Conservation (phyloP, 352 stramenopile species). For the Phytopythium helicoides region DNA sequence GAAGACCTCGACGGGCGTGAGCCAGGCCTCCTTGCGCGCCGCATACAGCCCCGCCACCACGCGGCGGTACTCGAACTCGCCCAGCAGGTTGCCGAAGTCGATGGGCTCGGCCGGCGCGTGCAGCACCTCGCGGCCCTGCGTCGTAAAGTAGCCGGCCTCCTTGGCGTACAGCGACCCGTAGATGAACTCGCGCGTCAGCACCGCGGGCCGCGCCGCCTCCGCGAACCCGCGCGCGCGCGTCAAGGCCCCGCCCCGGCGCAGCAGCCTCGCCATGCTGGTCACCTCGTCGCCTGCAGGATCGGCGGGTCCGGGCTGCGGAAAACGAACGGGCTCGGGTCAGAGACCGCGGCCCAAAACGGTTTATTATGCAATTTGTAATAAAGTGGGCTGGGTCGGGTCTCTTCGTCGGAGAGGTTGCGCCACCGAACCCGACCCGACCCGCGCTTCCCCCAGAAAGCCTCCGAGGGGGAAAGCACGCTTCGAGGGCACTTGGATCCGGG, state of each 20-base stretch:
- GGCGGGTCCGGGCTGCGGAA: too few species aligned
- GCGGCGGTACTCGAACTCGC: constrained; percentile 67
- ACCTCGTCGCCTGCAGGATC: too few species aligned
- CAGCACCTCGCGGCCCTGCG: constrained; percentile 67
- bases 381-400: too few species aligned
- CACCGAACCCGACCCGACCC: too few species aligned
- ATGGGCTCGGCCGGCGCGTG: constrained; percentile 57
- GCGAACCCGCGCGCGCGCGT: neutral
- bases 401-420: too few species aligned
- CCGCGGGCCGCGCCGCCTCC: constrained; percentile 1
- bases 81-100: constrained; percentile 78
- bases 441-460: too few species aligned
- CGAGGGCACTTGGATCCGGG: too few species aligned
- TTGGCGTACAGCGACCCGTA: constrained; percentile 78
- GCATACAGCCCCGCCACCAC: constrained; percentile 66
- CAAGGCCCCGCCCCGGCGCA: neutral
- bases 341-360: too few species aligned
- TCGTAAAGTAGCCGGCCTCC: constrained; percentile 82
- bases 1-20: constrained; percentile 91
- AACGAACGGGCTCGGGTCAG: too few species aligned
- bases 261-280: too few species aligned
- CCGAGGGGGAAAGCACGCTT: too few species aligned
- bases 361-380: too few species aligned
- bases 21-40: constrained; percentile 74
- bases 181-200: constrained; percentile 85